A percentile compares a stretch with the other conserved stretches of the same genome.
These are phyloP conservation scores for Colletotrichum sublineola DNA, from an alignment of 2,329 filamentous ascomycete species.

Conservation along the genomic window DNA sequence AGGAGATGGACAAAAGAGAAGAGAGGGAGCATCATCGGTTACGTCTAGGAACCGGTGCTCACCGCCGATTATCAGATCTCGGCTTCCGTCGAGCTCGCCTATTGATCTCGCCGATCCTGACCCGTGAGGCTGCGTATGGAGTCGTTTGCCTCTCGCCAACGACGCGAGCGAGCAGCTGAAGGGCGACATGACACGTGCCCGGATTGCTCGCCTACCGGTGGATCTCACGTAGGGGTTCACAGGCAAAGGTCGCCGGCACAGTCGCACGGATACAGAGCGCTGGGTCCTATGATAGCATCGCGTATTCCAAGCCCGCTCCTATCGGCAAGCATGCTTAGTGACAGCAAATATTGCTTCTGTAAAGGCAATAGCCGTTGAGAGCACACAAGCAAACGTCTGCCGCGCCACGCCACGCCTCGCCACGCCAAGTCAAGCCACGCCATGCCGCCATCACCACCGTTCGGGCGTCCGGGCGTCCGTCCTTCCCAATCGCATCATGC, in stretches of 20 bases:
- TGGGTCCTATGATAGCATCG: not conserved
- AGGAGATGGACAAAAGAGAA: not conserved
- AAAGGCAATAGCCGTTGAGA: slow-evolving; percentile 6
- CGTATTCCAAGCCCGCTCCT: not conserved
- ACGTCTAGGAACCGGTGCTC: slow-evolving; percentile 17
- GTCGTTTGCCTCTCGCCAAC: slow-evolving; percentile 8
- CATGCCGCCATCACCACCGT: not conserved
- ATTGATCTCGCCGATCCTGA: slow-evolving; percentile 17
- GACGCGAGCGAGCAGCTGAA: not conserved
- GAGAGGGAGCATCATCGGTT: slow-evolving; percentile 13
- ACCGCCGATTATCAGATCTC: slow-evolving; percentile 33
- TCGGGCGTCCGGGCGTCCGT: not conserved
- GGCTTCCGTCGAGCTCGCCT: slow-evolving; percentile 10
- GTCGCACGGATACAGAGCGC: not conserved
- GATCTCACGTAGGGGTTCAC: slow-evolving; percentile 1
- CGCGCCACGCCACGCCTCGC: slow-evolving; percentile 1
- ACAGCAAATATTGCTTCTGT: slow-evolving; percentile 32
- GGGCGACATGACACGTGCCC: too few species aligned
- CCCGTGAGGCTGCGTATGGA: not conserved
- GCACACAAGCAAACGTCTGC: not conserved
- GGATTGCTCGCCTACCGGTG: not conserved
- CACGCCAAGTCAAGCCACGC: not conserved
- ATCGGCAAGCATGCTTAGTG: slow-evolving; percentile 16
- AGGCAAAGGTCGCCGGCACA: not conserved
- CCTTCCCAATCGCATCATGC: slow-evolving; percentile 9